Base-by-base conservation (phyloP, 2,329 filamentous ascomycete species). In the Calonectria crousiana region DNA sequence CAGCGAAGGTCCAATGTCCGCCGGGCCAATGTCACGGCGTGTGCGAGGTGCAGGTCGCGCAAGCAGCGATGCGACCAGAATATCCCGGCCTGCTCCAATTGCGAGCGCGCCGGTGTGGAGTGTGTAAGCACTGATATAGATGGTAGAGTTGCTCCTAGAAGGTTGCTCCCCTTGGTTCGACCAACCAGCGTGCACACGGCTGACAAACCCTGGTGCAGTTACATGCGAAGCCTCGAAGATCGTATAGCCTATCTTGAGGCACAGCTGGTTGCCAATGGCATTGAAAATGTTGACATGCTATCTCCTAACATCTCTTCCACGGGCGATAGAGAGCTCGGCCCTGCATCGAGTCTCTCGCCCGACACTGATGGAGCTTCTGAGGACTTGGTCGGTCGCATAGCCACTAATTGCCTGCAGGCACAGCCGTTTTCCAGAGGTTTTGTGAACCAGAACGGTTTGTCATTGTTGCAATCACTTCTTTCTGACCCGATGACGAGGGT, bases 161-260 rank as follows among this genome's bases (percentile, higher is more conserved):
- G 76, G 75, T 77, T 38, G 32, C 30, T 32, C 26, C 13, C 16
- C 67, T 60, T 9, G 34, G n/a, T 65, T 18, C 2, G 23, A 13
- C 30, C 8, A 16, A 38, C 14, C 32, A 28, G 16, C 23, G 14
- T 14, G 14, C 34, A 8, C 6, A 23, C 14, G 34, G 20, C 56
- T 60, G 36, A 38, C 36, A 14, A 41, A 41, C 30, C 14, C n/a
- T 1, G 23, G 34, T 18, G n/a, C 11, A 81, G 79, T 28, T 82
- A 81, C 49, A 81, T 81, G 51, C 80, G 78, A 34, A 81, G 60
- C 3, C 74, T 82, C 0, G 80, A 82, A 26, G 79, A 82, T 26
- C 77, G 77, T 6, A 67, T 82, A 0, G 80, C 78, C 11, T 75
- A 79, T 9, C 71, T 82, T 5, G 80, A 82, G 28, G 56, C 72